Evolutionary conservation across 305 asterid genomes (phyloP).

Genomic region (Fraxinus platypoda): DNA sequence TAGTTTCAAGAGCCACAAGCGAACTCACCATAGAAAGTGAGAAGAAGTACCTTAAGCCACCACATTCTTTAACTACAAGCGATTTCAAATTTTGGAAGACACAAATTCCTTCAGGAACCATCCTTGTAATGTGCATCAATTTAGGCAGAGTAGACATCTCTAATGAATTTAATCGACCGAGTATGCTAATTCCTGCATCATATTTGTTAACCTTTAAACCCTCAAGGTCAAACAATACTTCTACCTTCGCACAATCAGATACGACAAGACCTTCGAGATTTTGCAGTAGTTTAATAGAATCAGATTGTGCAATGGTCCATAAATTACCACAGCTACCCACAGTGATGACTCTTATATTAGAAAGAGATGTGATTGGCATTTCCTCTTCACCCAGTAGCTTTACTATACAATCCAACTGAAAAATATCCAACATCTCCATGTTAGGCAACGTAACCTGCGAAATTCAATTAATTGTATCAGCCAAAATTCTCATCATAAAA

Average conservation of each 20-base stretch:
- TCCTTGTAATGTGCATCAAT: background rate
- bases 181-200: background rate
- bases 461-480: background rate
- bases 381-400: background rate
- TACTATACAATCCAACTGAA: background rate
- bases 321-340: background rate
- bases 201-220: background rate
- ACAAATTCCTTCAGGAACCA: conserved; percentile 1
- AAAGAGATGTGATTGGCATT: background rate
- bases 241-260: conserved; percentile 8
- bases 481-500: background rate
- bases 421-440: background rate
- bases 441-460: background rate
- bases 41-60: background rate
- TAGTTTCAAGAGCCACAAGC: conserved; percentile 8
- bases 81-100: conserved; percentile 1
- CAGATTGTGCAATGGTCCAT: background rate
- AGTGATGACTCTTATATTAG: background rate
- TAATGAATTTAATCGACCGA: conserved; percentile 2
- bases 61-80: background rate
- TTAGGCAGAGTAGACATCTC: background rate
- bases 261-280: background rate
- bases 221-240: conserved; percentile 9
- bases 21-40: background rate
- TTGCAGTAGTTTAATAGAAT: background rate